These are phyloP conservation scores for Yamadazyma dendronema DNA, from an alignment of 1,139 yeast species.

Conservation along the genomic window DNA sequence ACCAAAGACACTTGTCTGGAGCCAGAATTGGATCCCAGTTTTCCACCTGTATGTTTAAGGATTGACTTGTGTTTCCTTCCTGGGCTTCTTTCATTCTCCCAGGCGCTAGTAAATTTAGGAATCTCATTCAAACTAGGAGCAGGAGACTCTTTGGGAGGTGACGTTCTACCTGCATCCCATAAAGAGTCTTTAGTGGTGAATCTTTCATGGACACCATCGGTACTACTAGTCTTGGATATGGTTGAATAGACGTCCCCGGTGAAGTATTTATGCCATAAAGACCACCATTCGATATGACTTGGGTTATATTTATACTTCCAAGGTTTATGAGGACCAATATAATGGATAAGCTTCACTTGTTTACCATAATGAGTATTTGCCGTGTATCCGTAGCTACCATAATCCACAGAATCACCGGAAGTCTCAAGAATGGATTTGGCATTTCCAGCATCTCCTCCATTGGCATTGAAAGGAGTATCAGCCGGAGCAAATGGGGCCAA, in stretches of 20 bases:
- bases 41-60: not conserved
- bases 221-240: not conserved
- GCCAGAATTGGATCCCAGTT: not conserved
- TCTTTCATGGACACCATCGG: not conserved
- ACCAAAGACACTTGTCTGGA: conserved; percentile 1
- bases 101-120: conserved; percentile 7
- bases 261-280: conserved; percentile 36
- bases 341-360: conserved; percentile 66
- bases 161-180: conserved; percentile 41
- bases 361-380: conserved; percentile 23
- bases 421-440: not conserved
- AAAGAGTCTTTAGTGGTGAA: conserved; percentile 25
- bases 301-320: conserved; percentile 48
- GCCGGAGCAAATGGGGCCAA: conserved; percentile 7
- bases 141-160: conserved; percentile 27
- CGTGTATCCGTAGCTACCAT: conserved; percentile 21
- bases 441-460: conserved; percentile 6
- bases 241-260: not conserved
- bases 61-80: conserved; percentile 6
- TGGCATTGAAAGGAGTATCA: not conserved
- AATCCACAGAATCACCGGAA: not conserved
- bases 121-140: not conserved
- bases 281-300: conserved; percentile 44
- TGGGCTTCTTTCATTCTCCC: conserved; percentile 6
- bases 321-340: conserved; percentile 80